A percentile compares a stretch with the other conserved stretches of the same genome.
phyloP scores from a whole-genome alignment of 345 rosid genomes.

The Eucalyptus melliodora region DNA sequence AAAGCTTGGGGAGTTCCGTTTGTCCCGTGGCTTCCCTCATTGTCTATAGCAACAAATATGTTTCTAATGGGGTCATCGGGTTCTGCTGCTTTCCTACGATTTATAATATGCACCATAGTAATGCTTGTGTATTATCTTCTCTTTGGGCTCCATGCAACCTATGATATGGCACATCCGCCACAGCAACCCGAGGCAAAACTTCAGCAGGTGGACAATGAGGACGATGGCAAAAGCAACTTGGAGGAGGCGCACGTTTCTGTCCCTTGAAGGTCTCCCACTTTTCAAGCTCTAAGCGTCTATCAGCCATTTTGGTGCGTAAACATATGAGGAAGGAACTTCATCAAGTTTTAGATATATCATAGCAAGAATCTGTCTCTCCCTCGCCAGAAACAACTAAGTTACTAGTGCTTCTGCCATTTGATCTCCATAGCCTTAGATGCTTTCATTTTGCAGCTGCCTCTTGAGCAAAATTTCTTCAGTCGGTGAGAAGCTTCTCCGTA shows the following conservation, averaged over 20 bases:
- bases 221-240: not conserved
- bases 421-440: not conserved
- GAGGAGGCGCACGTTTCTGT: not conserved
- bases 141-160: conserved; percentile 56
- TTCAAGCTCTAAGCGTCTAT: not conserved
- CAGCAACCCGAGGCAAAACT: not conserved
- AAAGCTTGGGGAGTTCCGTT: conserved; percentile 63
- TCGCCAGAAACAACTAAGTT: not conserved
- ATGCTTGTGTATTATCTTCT: conserved; percentile 45
- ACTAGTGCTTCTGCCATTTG: not conserved
- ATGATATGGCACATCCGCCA: conserved; percentile 43
- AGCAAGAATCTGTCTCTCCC: not conserved
- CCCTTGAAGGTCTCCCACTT: not conserved
- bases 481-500: not conserved
- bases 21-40: conserved; percentile 60
- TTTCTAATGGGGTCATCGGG: conserved; percentile 52
- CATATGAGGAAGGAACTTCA: not conserved
- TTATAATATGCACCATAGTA: conserved; percentile 33
- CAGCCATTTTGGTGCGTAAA: not conserved
- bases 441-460: not conserved
- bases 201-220: not conserved
- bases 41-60: conserved; percentile 46
- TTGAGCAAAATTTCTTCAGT: not conserved
- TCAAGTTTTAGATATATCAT: not conserved
- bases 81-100: conserved; percentile 25